These are phyloP conservation scores for Lodderomyces orthopsilosis DNA, from an alignment of 1,139 yeast species.

Conservation along the genomic window DNA sequence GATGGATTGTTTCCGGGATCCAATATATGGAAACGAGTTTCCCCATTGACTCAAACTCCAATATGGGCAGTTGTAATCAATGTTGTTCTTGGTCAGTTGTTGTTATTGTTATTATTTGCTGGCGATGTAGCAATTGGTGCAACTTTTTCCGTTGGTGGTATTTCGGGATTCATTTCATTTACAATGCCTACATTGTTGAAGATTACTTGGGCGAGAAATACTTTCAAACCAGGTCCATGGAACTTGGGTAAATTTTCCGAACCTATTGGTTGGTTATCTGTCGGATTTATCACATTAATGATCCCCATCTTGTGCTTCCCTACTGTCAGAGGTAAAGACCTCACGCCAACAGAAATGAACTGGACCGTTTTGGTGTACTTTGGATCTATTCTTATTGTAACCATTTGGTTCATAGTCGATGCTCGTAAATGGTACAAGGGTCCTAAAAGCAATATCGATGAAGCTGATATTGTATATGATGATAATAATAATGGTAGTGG, in stretches of 20 bases:
- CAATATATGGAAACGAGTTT: conserved; percentile 51
- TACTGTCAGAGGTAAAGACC: conserved; percentile 27
- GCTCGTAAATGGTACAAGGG: conserved; percentile 69
- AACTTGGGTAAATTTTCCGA: conserved; percentile 55
- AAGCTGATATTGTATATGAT: conserved; percentile 23
- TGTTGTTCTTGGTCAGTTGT: conserved; percentile 53
- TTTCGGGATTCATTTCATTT: conserved; percentile 69
- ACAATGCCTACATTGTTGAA: conserved; percentile 65
- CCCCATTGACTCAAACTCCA: conserved; percentile 59
- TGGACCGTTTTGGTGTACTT: conserved; percentile 71
- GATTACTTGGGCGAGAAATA: conserved; percentile 52
- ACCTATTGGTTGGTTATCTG: conserved; percentile 38
- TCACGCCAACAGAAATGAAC: conserved; percentile 54
- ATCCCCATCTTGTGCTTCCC: conserved; percentile 71
- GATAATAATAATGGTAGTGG: conserved; percentile 36
- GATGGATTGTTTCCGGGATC: conserved; percentile 69
- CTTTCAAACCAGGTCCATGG: conserved; percentile 70
- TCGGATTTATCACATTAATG: conserved; percentile 55
- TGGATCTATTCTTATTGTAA: conserved; percentile 57
- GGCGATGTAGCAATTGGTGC: conserved; percentile 72
- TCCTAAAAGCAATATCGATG: conserved; percentile 59
- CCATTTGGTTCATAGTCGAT: conserved; percentile 51
- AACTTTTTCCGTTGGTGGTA: conserved; percentile 74
- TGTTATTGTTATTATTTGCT: conserved; percentile 60
- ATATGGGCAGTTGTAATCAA: conserved; percentile 69